Evolutionary conservation across 805 yeast species (phyloP).

Genomic region (Priceomyces carsonii): DNA sequence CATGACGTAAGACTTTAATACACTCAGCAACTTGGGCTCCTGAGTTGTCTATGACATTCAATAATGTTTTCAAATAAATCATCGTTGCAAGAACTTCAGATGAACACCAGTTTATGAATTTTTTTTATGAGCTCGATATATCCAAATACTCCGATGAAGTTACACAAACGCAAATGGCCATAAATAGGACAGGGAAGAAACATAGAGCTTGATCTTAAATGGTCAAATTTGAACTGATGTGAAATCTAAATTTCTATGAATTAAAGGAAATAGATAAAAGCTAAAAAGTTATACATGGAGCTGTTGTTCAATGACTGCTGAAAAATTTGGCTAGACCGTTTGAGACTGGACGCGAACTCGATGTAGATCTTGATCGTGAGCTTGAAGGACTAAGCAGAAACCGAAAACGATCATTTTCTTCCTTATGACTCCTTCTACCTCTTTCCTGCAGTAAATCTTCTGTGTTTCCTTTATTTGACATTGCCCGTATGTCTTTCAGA

Average conservation of each 20-base stretch:
- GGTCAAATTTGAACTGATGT: too few relatives aligned
- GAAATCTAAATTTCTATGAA: too few relatives aligned
- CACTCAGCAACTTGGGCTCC: conserved; percentile 96
- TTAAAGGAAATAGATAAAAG: too few relatives aligned
- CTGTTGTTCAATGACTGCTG: conserved; percentile 5
- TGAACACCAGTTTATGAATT: too few relatives aligned
- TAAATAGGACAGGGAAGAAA: too few relatives aligned
- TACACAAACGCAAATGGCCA: too few relatives aligned
- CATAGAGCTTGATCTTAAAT: too few relatives aligned
- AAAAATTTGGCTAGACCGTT: conserved; percentile 13
- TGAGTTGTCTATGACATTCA: conserved; percentile 92
- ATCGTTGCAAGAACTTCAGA: too few relatives aligned
- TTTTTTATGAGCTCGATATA: too few relatives aligned
- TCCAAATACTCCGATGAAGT: too few relatives aligned
- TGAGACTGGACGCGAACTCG: conserved; percentile 17
- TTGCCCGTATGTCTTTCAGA: conserved; percentile 13
- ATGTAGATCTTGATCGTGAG: conserved; percentile 20
- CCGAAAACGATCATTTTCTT: background rate
- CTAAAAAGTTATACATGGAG: too few relatives aligned
- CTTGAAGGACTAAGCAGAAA: conserved; percentile 14
- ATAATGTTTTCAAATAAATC: conserved; percentile 85
- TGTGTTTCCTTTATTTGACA: conserved; percentile 12
- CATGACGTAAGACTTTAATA: conserved; percentile 89
- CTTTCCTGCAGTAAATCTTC: conserved; percentile 12
- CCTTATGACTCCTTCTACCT: conserved; percentile 12